Evolutionary conservation across 306 rosid genomes (phyloP).

Genomic region (Quercus suber): DNA sequence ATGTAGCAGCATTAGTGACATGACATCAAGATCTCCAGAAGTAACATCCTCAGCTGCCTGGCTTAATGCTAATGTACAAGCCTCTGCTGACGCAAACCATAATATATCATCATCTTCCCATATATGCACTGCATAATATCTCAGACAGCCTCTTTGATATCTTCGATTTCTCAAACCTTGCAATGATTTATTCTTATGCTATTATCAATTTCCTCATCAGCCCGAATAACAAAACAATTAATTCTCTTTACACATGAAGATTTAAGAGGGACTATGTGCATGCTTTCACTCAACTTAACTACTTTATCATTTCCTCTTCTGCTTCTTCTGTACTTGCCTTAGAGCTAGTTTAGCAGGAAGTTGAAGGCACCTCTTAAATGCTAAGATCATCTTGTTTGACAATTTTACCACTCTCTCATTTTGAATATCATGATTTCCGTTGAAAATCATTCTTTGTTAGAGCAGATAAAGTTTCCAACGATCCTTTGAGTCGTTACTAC

Average conservation of each 20-base stretch:
- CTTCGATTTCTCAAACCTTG: conserved; percentile 46
- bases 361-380: conserved; percentile 41
- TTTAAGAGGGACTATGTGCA: conserved; percentile 63
- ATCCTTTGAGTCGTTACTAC: no score
- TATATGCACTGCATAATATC: conserved; percentile 6
- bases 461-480: no score
- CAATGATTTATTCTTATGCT: conserved; percentile 42
- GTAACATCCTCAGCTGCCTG: conserved; percentile 72
- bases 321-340: conserved; percentile 16
- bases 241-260: conserved; percentile 44
- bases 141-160: conserved; percentile 13
- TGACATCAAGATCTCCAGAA: conserved; percentile 45
- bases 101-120: conserved; percentile 34
- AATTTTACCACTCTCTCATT: conserved; percentile 28
- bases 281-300: conserved; percentile 24
- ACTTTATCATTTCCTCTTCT: conserved; percentile 35
- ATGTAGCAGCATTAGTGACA: conserved; percentile 55
- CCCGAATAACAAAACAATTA: conserved; percentile 75
- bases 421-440: conserved; percentile 25
- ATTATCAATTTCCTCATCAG: conserved; percentile 48
- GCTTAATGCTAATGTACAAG: conserved; percentile 50
- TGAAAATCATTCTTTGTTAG: conserved; percentile 3
- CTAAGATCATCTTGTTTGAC: conserved; percentile 20
- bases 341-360: conserved; percentile 33
- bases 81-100: conserved; percentile 4